Conservation (phyloP, 805 yeast genomes). For the Pichia paraexigua region DNA sequence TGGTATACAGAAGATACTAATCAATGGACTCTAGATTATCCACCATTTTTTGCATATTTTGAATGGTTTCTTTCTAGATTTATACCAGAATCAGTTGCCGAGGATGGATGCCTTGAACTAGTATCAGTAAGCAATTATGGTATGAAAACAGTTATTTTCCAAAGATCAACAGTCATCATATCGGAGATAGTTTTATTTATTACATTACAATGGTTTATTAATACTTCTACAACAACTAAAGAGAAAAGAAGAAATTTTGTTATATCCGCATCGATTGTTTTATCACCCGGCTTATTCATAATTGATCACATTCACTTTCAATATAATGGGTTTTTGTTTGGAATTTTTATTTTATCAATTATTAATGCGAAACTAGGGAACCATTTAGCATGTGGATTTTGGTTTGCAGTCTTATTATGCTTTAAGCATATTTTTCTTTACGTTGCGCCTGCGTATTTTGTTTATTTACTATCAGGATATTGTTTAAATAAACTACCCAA, state of each 20-base stretch:
- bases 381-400: constrained; percentile 52
- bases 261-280: constrained; percentile 69
- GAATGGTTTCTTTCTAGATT: constrained; percentile 72
- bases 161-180: constrained; percentile 68
- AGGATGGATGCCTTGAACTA: constrained; percentile 74
- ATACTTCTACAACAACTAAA: constrained; percentile 31
- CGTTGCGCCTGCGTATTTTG: constrained; percentile 89
- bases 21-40: constrained; percentile 95
- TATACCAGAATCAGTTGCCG: constrained; percentile 53
- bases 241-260: constrained; percentile 52
- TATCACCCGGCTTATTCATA: constrained; percentile 85
- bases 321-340: constrained; percentile 91
- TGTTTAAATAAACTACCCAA: constrained; percentile 38
- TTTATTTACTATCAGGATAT: constrained; percentile 66
- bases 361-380: constrained; percentile 56
- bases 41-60: constrained; percentile 95
- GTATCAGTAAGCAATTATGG: constrained; percentile 61
- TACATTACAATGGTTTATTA: constrained; percentile 65
- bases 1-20: constrained; percentile 80
- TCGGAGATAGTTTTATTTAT: constrained; percentile 67
- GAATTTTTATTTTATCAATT: constrained; percentile 66
- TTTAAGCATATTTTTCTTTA: constrained; percentile 92
- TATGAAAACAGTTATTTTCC: constrained; percentile 74
- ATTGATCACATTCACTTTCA: constrained; percentile 97
- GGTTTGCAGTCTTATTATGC: constrained; percentile 73